These are phyloP conservation scores for Alternaria gansuensis DNA, from an alignment of 2,329 filamentous ascomycete genomes.

Conservation along the genomic window DNA sequence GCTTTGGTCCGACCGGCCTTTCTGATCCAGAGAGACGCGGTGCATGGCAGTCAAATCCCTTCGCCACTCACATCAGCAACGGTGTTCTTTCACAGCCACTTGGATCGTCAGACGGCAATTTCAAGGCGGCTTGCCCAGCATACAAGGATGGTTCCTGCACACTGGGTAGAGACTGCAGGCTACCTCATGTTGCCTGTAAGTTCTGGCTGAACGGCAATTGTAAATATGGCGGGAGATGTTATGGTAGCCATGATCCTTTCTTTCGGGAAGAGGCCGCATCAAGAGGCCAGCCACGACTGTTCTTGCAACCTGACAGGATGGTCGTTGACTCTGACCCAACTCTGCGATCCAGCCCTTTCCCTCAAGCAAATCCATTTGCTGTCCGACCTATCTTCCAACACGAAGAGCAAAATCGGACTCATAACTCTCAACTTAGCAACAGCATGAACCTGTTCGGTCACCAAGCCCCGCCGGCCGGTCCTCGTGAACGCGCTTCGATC, in stretches of 20 bases:
- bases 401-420: not conserved
- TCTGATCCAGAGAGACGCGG: not conserved
- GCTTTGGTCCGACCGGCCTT: not conserved
- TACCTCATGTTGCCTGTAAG: constrained; percentile 6
- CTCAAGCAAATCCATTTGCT: not conserved
- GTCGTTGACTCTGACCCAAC: not conserved
- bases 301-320: not conserved
- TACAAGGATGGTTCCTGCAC: constrained; percentile 6
- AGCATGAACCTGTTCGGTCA: not conserved
- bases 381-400: not conserved
- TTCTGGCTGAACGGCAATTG: constrained; percentile 8
- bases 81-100: not conserved
- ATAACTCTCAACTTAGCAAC: not conserved
- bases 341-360: not conserved
- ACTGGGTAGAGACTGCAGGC: constrained; percentile 2
- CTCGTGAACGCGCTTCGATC: not conserved
- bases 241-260: constrained; percentile 15
- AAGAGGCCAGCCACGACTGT: not conserved
- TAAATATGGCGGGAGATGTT: not conserved
- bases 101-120: not conserved
- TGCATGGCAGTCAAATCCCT: not conserved
- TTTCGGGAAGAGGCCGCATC: not conserved
- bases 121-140: constrained; percentile 7
- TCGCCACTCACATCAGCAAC: not conserved
- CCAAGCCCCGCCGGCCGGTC: not conserved